Percentiles rank a stretch among this genome's conserved stretches.
phyloP scores from a whole-genome alignment of 2,329 filamentous ascomycete genomes.

The Thielaviopsis punctulata region DNA sequence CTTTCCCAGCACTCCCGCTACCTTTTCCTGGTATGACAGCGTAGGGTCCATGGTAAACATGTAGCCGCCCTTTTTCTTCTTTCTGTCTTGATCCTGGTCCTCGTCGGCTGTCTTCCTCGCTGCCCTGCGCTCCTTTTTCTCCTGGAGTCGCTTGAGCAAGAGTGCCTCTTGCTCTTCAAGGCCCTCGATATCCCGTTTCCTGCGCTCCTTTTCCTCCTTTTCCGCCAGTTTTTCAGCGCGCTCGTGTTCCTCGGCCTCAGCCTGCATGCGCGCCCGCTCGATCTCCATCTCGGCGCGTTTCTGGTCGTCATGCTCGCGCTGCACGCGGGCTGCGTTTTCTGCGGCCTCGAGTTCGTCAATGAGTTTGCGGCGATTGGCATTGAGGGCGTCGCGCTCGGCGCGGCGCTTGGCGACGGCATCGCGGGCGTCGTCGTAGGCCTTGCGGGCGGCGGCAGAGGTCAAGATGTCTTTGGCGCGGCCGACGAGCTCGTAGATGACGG shows the following conservation, averaged over 20 bases:
- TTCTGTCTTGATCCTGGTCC: conserved; percentile 4
- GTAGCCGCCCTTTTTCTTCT: conserved; percentile 11
- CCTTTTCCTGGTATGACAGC: conserved; percentile 13
- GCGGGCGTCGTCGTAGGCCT: conserved; percentile 61
- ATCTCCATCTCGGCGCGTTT: conserved; percentile 22
- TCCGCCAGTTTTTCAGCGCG: background rate
- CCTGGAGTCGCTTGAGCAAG: conserved; percentile 12
- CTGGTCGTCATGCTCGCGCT: conserved; percentile 31
- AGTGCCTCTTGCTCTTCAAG: conserved; percentile 18
- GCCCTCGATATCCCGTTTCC: conserved; percentile 12
- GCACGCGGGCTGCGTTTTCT: conserved; percentile 48
- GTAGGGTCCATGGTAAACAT: conserved; percentile 12
- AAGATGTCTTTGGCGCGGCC: conserved; percentile 79
- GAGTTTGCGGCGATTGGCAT: conserved; percentile 55
- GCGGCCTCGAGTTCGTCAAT: conserved; percentile 72
- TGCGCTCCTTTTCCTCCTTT: conserved; percentile 14
- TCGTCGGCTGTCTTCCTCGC: conserved; percentile 16
- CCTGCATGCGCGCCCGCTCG: conserved; percentile 19
- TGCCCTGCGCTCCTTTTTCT: conserved; percentile 21
- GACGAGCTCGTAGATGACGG: conserved; percentile 69
- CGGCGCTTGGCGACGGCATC: conserved; percentile 53
- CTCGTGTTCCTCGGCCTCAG: conserved; percentile 18
- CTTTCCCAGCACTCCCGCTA: conserved; percentile 18
- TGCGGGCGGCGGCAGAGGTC: conserved; percentile 49
- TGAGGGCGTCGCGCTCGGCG: conserved; percentile 55